These are phyloP conservation scores for Vaccinium myrtillus DNA, from an alignment of 148 eudicot species.

Conservation along the genomic window DNA sequence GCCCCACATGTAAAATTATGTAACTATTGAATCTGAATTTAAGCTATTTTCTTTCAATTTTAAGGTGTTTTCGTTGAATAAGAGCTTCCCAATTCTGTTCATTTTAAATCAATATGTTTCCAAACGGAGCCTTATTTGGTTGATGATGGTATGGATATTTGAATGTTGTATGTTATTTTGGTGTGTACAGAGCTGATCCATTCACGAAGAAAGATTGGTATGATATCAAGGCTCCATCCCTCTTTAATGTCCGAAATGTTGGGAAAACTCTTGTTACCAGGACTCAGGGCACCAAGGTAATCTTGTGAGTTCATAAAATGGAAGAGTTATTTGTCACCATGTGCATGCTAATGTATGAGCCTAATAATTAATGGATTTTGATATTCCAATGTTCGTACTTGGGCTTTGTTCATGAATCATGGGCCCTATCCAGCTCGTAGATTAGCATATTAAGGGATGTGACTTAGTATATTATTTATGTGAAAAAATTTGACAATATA, in stretches of 20 bases:
- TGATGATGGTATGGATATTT: background rate
- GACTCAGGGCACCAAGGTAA: constrained; percentile 79
- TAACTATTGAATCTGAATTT: background rate
- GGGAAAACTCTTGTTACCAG: constrained; percentile 69
- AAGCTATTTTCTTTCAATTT: background rate
- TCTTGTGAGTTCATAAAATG: background rate
- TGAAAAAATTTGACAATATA: background rate
- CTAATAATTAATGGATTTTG: background rate
- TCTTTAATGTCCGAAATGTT: constrained; percentile 43
- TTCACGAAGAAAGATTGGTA: constrained; percentile 90
- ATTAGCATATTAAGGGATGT: too few relatives aligned
- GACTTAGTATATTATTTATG: background rate
- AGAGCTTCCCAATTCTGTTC: background rate
- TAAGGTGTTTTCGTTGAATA: too few relatives aligned
- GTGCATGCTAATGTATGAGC: background rate
- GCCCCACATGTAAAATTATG: background rate
- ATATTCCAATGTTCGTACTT: background rate
- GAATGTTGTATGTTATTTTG: background rate
- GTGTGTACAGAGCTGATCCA: constrained; percentile 48
- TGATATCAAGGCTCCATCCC: constrained; percentile 72
- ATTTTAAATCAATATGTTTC: background rate
- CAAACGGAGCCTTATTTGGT: background rate
- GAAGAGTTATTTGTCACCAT: background rate
- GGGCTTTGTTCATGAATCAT: background rate
- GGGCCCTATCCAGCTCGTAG: background rate